phyloP scores from a whole-genome alignment of 805 yeast genomes.

The Candida dajiaensis region DNA sequence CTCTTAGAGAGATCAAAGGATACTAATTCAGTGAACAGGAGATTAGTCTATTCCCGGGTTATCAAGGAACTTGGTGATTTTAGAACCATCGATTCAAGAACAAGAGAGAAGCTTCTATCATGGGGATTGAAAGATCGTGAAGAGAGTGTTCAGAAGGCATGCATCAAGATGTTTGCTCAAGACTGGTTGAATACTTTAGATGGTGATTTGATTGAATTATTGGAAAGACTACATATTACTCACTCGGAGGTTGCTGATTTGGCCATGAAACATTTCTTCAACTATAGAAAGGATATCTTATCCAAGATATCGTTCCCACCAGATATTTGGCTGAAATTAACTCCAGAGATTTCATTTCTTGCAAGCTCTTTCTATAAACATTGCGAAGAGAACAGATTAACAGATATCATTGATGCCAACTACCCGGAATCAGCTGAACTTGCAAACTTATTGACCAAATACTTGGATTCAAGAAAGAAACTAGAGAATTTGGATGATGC shows the following conservation, averaged over 20 bases:
- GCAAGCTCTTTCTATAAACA: constrained; percentile 60
- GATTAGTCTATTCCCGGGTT: constrained; percentile 63
- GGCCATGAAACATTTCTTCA: constrained; percentile 61
- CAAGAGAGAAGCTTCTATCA: constrained; percentile 60
- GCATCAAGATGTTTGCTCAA: constrained; percentile 59
- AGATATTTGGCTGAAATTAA: constrained; percentile 62
- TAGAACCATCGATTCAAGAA: constrained; percentile 43
- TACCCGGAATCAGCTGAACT: constrained; percentile 78
- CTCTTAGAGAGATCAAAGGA: constrained; percentile 83
- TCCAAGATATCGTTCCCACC: constrained; percentile 53
- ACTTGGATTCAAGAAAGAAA: constrained; percentile 43
- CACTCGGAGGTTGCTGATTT: constrained; percentile 59
- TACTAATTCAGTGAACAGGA: constrained; percentile 61
- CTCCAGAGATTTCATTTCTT: constrained; percentile 71
- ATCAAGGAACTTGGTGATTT: constrained; percentile 64
- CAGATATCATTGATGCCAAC: constrained; percentile 54
- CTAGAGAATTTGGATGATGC: constrained; percentile 32
- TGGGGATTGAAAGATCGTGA: constrained; percentile 93
- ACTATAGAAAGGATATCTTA: constrained; percentile 56
- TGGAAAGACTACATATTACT: constrained; percentile 68
- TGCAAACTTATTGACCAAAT: constrained; percentile 51
- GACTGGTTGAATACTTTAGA: constrained; percentile 68
- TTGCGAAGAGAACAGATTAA: constrained; percentile 49
- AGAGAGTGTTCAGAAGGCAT: constrained; percentile 62
- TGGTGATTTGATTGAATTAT: constrained; percentile 64